Evolutionary conservation across 2,329 filamentous ascomycete species (phyloP).

Genomic region (Epichloe brachyelytri): DNA sequence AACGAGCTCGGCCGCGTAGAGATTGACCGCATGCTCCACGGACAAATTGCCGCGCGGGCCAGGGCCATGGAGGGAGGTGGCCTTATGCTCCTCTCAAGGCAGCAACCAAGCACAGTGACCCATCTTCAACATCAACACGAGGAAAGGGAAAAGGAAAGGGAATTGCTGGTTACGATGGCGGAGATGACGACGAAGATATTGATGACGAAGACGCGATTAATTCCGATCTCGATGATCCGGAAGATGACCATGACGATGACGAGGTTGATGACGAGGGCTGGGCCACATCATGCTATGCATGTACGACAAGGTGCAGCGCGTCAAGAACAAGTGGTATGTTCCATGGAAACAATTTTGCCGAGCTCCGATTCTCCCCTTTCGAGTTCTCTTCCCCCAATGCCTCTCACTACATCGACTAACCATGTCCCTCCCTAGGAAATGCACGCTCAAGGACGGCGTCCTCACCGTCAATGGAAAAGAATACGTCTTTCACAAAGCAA

Average conservation of each 20-base stretch:
- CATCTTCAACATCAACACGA: constrained; percentile 9
- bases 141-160: constrained; percentile 15
- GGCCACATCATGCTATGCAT: constrained; percentile 96
- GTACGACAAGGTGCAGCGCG: constrained; percentile 96
- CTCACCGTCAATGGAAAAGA: constrained; percentile 88
- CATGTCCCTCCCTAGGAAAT: constrained; percentile 56
- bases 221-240: constrained; percentile 89
- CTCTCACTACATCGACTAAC: not conserved
- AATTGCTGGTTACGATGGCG: constrained; percentile 47
- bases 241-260: constrained; percentile 72
- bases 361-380: not conserved
- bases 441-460: constrained; percentile 91
- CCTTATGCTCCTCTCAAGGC: constrained; percentile 58
- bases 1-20: constrained; percentile 45
- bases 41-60: constrained; percentile 51
- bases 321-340: constrained; percentile 90
- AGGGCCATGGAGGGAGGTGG: constrained; percentile 62
- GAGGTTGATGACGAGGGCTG: constrained; percentile 78
- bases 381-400: constrained; percentile 7
- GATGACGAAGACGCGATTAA: constrained; percentile 95
- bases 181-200: constrained; percentile 44
- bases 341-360: not conserved
- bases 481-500: constrained; percentile 96
- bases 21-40: constrained; percentile 57
- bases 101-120: constrained; percentile 24